Base-by-base conservation (phyloP, 2,329 filamentous ascomycete species). In the Pezicula rhizophila region DNA sequence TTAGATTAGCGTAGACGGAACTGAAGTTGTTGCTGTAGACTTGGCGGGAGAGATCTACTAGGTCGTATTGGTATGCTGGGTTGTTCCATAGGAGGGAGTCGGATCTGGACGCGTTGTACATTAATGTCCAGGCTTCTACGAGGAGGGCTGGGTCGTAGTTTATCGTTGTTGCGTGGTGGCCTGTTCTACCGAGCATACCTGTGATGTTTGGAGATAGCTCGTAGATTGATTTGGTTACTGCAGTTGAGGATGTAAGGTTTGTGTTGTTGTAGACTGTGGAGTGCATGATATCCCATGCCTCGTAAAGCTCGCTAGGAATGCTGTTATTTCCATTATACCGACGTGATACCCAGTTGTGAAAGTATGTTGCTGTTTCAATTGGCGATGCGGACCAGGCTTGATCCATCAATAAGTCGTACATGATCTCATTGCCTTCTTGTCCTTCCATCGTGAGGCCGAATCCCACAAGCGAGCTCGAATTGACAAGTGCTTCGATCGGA, bases 351-450 rank as follows among this genome's bases (percentile, higher is more conserved):
- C 74, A 78, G 45, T 66, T 52, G 15, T 64, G 59, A 49, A 77
- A 77, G 57, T 77, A 78, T 1, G 48, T 25, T 4, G 60, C 49
- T 0, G 71, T 73, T 42, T 76, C 64, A 41, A 78, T 69, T 1
- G 74, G 66, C 0, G 56, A 58, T 7, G 40, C 38, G 1, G 66
- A 68, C 75, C 75, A 78, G 2, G 72, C 74, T 56, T 78, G 75
- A 48, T 75, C 71, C 1, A 78, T 65, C 0, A 78, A 64, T 1
- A 77, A 58, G 46, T 73, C 69, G 55, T 77, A 77, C 49, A 78
- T 65, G 50, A 78, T 70, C 47, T 78, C 74, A 51, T 77, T 77
- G 15, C 74, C 74, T 53, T 76, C 74, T 53, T 76, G 73, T 8
- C 68, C 73, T 49, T 78, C 75, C 53, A 71, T 70, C 0, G 72